phyloP scores from a whole-genome alignment of 2,329 filamentous ascomycete species.

The Karstenula rhodostoma region DNA sequence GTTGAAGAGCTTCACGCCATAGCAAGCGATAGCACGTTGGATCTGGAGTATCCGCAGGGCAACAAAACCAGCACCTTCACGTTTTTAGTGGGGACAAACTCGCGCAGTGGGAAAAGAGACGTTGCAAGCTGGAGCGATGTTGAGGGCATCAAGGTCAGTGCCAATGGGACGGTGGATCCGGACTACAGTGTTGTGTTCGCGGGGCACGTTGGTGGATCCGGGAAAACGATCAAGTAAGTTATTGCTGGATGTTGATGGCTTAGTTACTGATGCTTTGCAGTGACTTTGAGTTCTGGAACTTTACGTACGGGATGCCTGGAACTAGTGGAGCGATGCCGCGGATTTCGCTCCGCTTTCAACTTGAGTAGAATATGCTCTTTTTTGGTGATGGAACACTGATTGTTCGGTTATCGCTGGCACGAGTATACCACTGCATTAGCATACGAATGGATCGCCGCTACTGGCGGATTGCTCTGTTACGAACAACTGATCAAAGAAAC shows the following conservation, averaged over 20 bases:
- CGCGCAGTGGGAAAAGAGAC: constrained; percentile 53
- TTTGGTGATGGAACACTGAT: too few species aligned
- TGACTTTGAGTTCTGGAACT: constrained; percentile 54
- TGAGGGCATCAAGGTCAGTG: constrained; percentile 56
- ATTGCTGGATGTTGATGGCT: background rate
- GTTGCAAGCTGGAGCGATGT: constrained; percentile 59
- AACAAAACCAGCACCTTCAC: constrained; percentile 60
- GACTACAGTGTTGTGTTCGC: constrained; percentile 55
- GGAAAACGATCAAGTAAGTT: constrained; percentile 49
- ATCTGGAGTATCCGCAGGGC: constrained; percentile 63
- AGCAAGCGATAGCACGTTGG: constrained; percentile 48
- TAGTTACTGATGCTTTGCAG: constrained; percentile 20
- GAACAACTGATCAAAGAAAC: too few species aligned
- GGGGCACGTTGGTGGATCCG: constrained; percentile 51
- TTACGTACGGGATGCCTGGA: constrained; percentile 51
- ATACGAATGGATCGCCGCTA: too few species aligned
- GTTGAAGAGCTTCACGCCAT: constrained; percentile 31
- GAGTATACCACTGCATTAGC: background rate
- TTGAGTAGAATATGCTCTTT: background rate
- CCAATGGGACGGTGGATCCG: constrained; percentile 56
- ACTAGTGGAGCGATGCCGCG: constrained; percentile 35
- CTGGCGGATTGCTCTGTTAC: too few species aligned
- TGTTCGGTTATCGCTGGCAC: background rate
- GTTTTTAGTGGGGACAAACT: constrained; percentile 59
- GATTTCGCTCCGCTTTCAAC: constrained; percentile 35